Evolutionary conservation across 148 eudicot genomes (phyloP).

Genomic region (Vaccinium corymbosum): DNA sequence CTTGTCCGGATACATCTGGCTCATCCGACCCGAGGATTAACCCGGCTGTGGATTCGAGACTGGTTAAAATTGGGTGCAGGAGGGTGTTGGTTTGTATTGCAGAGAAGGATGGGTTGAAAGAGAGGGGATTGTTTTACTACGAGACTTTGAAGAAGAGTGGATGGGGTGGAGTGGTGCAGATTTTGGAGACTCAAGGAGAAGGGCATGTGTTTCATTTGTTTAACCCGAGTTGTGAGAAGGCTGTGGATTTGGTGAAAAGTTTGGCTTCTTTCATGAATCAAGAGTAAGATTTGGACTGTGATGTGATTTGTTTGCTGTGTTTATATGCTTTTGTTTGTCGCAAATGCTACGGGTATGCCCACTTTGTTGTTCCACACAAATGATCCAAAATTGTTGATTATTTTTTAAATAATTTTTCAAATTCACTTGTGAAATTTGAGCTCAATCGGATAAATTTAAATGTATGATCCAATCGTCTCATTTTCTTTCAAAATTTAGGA

Average conservation of each 20-base stretch:
- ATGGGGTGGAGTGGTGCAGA: slow-evolving; percentile 28
- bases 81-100: slow-evolving; percentile 25
- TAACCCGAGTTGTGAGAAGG: slow-evolving; percentile 18
- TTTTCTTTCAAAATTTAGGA: no score
- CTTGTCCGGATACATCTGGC: slow-evolving; percentile 12
- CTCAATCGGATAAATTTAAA: no score
- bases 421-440: no score
- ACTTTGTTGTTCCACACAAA: no score
- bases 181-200: slow-evolving; percentile 25
- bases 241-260: slow-evolving; percentile 15
- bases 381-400: no score
- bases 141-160: slow-evolving; percentile 23
- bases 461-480: no score
- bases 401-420: no score
- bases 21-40: slow-evolving; percentile 27
- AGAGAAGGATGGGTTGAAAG: slow-evolving; percentile 18
- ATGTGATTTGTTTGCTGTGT: neutral
- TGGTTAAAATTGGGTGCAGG: slow-evolving; percentile 14
- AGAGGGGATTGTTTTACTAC: slow-evolving; percentile 28
- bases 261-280: slow-evolving; percentile 12
- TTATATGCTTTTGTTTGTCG: no score
- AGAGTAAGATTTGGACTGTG: neutral
- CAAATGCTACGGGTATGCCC: no score
- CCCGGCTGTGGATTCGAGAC: slow-evolving; percentile 19
- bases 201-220: slow-evolving; percentile 30